These are phyloP conservation scores for Aspergillus jensenii DNA, from an alignment of 2,329 filamentous ascomycete species.

Conservation along the genomic window DNA sequence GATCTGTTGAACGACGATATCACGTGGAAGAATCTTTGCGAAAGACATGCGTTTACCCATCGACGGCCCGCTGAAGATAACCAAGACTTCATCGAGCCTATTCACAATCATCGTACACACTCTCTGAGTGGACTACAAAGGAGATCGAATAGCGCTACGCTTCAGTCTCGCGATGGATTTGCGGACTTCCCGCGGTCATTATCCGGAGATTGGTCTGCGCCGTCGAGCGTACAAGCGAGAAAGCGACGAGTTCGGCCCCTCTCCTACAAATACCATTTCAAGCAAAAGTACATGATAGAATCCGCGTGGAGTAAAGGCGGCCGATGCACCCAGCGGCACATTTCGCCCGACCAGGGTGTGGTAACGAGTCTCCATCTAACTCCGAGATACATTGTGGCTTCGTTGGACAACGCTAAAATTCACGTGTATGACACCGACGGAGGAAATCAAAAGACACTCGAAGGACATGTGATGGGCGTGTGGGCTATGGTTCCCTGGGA, in stretches of 20 bases:
- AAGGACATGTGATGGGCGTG: conserved; percentile 97
- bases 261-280: conserved; percentile 96
- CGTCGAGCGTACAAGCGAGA: conserved; percentile 31
- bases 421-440: conserved; percentile 96
- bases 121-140: conserved; percentile 24
- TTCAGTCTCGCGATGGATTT: conserved; percentile 46
- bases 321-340: conserved; percentile 77
- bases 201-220: conserved; percentile 34
- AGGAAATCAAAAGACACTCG: conserved; percentile 80
- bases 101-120: conserved; percentile 27
- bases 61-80: conserved; percentile 54
- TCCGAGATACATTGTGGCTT: conserved; percentile 94
- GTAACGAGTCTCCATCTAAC: conserved; percentile 95
- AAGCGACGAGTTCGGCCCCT: conserved; percentile 63
- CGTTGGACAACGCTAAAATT: conserved; percentile 96
- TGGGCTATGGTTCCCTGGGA: conserved; percentile 99
- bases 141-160: conserved; percentile 25
- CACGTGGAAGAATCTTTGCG: conserved; percentile 96
- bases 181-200: conserved; percentile 46
- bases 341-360: conserved; percentile 93
- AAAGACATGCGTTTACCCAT: conserved; percentile 95
- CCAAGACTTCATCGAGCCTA: conserved; percentile 36
- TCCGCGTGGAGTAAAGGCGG: conserved; percentile 94
- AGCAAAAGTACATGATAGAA: conserved; percentile 94
- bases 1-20: conserved; percentile 94